These are phyloP conservation scores for Glarea lozoyensis DNA, from an alignment of 495 filamentous ascomycete species.

Conservation along the genomic window DNA sequence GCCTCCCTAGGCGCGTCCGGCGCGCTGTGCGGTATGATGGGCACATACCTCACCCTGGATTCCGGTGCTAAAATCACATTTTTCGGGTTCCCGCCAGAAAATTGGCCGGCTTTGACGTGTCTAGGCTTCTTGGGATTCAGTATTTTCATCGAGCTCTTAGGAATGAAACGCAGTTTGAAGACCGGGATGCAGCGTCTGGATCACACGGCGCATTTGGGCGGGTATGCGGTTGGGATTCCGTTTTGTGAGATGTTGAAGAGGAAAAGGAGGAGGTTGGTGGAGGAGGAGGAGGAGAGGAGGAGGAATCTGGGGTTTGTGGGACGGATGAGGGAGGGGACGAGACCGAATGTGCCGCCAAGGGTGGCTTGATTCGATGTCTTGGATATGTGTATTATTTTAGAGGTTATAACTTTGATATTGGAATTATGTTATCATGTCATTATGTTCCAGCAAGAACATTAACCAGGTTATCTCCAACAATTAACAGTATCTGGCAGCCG, in stretches of 20 bases:
- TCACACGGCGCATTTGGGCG: constrained; percentile 64
- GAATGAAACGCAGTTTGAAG: constrained; percentile 27
- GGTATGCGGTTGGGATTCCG: constrained; percentile 43
- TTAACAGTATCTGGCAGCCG: no score
- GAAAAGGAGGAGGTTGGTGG: constrained; percentile 10
- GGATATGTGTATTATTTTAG: no score
- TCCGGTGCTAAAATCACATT: constrained; percentile 39
- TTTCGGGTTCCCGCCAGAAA: constrained; percentile 40
- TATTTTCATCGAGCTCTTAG: constrained; percentile 37
- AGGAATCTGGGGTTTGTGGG: constrained; percentile 14
- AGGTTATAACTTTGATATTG: no score
- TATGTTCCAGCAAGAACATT: no score
- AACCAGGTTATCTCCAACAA: no score
- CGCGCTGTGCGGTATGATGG: constrained; percentile 57
- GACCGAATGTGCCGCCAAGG: no score
- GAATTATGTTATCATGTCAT: no score
- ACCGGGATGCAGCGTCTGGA: constrained; percentile 38
- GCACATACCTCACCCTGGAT: constrained; percentile 61
- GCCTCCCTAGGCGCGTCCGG: constrained; percentile 67
- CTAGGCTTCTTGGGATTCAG: constrained; percentile 37
- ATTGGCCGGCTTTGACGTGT: constrained; percentile 40
- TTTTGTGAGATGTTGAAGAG: constrained; percentile 26
- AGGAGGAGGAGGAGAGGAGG: constrained; percentile 16
- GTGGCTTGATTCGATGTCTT: no score
- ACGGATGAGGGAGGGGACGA: constrained; percentile 12